Base-by-base conservation (phyloP, 1,284 basidiomycete species). In the Acaromyces ingoldii region DNA sequence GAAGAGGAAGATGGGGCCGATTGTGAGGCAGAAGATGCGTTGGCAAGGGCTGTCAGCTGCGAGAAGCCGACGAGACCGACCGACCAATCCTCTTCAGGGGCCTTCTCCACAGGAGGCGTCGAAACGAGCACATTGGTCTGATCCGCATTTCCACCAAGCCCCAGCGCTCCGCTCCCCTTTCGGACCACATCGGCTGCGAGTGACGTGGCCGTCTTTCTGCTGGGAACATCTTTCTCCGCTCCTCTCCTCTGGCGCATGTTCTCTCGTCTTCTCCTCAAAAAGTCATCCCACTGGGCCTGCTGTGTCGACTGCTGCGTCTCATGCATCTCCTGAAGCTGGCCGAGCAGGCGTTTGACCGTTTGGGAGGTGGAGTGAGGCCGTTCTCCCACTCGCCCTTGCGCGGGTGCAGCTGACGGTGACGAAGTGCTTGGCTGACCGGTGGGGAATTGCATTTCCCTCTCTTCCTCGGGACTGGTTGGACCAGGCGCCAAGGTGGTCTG, bases 241-340 rank as follows among this genome's bases (percentile, higher is more conserved):
- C 15, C 39, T 6, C 21, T 19, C 26, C 21, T 41, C 28, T 60
- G 49, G n/a, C n/a, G n/a, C 1, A 59, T 36, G 1, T 64, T 82
- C 81, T 64, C 77, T 80, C 65, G 67, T 4, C 76, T 83, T 4
- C 72, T 83, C 58, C 82, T 83, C 15, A 97, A 82, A 75, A 95
- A 96, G 0, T 79, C 80, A 63, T 95, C 90, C 93, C 95, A 98
- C 51, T 87, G 86, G 53, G 83, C 83, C 56, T 85, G 81, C 59
- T 85, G 85, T 9, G 81, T 77, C 5, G 80, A 78, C 70, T 98
- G 91, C 48, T 85, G 83, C 58, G 83, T 77, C 66, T 97, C 91
- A 70, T 97, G 91, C 43, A 91, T 86, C 53, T 84, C 83, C 1
- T 84, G 90, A 33, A 97, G 80, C 73, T 89, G 83, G n/a, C 83